Evolutionary conservation across 371 early-diverging fungal genomes (phyloP).

Genomic region (Apophysomyces sp.): DNA sequence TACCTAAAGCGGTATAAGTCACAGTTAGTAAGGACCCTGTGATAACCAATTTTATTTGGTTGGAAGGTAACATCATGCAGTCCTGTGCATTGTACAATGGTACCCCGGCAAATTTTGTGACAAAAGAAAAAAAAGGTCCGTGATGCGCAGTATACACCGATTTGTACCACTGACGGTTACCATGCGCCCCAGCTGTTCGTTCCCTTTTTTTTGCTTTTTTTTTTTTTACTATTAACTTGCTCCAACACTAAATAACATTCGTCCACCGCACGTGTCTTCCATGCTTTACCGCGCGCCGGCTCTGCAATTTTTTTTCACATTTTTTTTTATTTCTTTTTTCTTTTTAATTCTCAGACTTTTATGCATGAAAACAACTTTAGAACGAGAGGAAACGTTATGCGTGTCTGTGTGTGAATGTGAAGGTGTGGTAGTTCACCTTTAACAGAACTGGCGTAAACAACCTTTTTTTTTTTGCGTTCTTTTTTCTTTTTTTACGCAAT

Average conservation of each 20-base stretch:
- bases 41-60: not conserved
- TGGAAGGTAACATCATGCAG: not conserved
- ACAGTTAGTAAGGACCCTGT: not conserved
- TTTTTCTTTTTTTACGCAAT: not conserved
- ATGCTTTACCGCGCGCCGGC: not conserved
- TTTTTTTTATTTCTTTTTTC: not conserved
- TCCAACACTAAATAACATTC: not conserved
- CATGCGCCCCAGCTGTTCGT: not conserved
- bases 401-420: not conserved
- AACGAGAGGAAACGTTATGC: constrained; percentile 1
- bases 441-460: not conserved
- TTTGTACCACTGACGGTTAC: not conserved
- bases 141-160: constrained; percentile 1
- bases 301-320: not conserved
- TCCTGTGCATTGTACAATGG: not conserved
- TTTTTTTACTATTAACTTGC: not conserved
- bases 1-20: not conserved
- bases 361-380: not conserved
- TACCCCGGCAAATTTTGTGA: constrained; percentile 1
- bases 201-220: not conserved
- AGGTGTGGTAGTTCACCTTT: not conserved
- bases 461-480: not conserved
- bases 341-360: not conserved
- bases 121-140: constrained; percentile 1
- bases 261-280: constrained; percentile 1